Evolutionary conservation across 1,284 basidiomycete species (phyloP), one percentile per base, ranked within the genome.

Genomic region (Schizophyllum amplum): DNA sequence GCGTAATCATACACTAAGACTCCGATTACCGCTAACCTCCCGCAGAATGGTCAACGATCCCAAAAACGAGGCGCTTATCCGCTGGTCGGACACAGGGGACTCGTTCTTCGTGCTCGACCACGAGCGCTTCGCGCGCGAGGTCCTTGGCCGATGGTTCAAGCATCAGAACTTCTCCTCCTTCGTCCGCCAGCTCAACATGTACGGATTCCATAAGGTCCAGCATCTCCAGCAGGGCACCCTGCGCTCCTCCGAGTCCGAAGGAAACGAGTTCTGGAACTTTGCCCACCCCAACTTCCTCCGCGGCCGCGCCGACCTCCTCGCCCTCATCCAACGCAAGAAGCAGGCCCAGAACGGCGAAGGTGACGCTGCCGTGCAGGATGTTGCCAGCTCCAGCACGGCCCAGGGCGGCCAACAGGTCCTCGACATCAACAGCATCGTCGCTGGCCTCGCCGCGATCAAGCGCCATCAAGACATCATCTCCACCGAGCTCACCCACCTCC

Each of bases 181-280:
- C 68, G 94, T 98, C 42, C 84, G 95, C 46, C 95, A 98, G 71
- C 81, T 98, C 66, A 98, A 98, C 79, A 97, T 97, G 93, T 95
- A 96, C 70, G 93, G 92, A 51, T 96, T 96, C 69, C 92, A 94
- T 78, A 94, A 94, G 76, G 90, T 96, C 55, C 94, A 94, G 0
- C 94, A 98, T 69, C 83, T 98, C 21, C 94, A 97, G 68, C 93
- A 97, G 69, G 95, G 95, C 50, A 94, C 94, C 27, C 81, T 98
- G 62, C 86, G 84, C 67, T 83, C 83, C 68, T 79, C 83, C 52
- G 90, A 92, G 60, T 87, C 84, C 54, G 48, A 22, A 9, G 48
- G 48, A 9, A 21, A 21, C 20, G 95, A 98, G 70, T 82, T 93
- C 52, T 96, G 93, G 88, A 91, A 98, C 70, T 98, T 98, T 70